These are phyloP conservation scores for Coemansia sp. DNA, from an alignment of 192 early-diverging fungal genomes.

Conservation along the genomic window DNA sequence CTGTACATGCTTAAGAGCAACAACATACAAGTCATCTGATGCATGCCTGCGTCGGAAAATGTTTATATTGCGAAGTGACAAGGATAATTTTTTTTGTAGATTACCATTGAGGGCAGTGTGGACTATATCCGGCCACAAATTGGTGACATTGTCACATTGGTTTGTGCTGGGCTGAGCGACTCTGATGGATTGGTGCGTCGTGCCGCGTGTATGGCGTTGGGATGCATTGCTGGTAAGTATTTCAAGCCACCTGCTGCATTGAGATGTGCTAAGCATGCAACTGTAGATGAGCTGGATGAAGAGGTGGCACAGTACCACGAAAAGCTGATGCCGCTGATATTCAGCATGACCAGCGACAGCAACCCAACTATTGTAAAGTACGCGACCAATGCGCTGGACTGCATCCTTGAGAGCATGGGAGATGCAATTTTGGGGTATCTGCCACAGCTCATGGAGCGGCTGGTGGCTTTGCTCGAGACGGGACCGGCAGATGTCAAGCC, in stretches of 20 bases:
- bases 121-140: slow-evolving; percentile 78
- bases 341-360: slow-evolving; percentile 77
- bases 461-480: slow-evolving; percentile 71
- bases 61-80: too few relatives aligned
- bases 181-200: slow-evolving; percentile 73
- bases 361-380: slow-evolving; percentile 72
- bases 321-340: slow-evolving; percentile 79
- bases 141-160: slow-evolving; percentile 72
- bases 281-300: slow-evolving; percentile 70
- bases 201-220: slow-evolving; percentile 84
- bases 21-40: neutral
- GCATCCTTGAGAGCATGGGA: slow-evolving; percentile 83
- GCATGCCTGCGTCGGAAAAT: neutral
- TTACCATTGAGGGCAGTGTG: slow-evolving; percentile 79
- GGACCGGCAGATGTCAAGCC: slow-evolving; percentile 68
- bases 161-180: slow-evolving; percentile 79
- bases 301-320: slow-evolving; percentile 80
- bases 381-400: slow-evolving; percentile 81
- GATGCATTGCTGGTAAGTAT: slow-evolving; percentile 63
- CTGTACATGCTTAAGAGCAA: neutral
- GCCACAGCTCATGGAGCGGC: slow-evolving; percentile 76
- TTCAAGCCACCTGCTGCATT: neutral
- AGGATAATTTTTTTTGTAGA: slow-evolving; percentile 22
- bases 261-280: neutral
- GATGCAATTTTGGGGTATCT: slow-evolving; percentile 78